phyloP scores from a whole-genome alignment of 148 eudicot species.

The Vaccinium vitisidaea region DNA sequence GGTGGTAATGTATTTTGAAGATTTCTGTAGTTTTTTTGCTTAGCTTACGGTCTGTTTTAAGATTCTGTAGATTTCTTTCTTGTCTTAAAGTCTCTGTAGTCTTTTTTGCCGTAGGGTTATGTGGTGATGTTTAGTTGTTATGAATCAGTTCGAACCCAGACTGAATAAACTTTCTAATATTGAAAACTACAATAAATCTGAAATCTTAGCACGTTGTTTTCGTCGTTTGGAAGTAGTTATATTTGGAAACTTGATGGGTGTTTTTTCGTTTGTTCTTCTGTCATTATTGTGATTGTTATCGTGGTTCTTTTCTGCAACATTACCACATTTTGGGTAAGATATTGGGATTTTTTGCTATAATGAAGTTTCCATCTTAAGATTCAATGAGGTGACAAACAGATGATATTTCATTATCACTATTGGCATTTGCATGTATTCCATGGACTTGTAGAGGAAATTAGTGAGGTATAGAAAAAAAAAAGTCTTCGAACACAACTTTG shows the following conservation, averaged over 20 bases:
- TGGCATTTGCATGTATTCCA: background rate
- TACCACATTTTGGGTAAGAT: background rate
- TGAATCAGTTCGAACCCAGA: background rate
- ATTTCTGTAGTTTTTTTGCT: background rate
- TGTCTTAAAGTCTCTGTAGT: background rate
- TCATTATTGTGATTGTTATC: background rate
- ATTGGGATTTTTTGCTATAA: no score
- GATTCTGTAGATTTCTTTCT: background rate
- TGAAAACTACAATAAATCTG: no score
- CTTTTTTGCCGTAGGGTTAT: no score
- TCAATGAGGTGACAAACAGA: background rate
- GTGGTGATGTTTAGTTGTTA: background rate
- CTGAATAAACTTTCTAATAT: background rate
- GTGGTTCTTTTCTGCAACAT: background rate
- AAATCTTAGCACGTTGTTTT: background rate
- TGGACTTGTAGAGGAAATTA: no score
- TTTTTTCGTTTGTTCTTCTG: no score
- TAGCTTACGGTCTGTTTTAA: no score
- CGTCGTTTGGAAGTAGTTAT: background rate
- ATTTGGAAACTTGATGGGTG: background rate
- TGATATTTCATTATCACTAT: background rate
- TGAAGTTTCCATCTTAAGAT: background rate
- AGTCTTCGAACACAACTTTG: no score
- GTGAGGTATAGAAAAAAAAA: no score
- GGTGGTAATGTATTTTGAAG: conserved; percentile 26